phyloP scores from a whole-genome alignment of 2,329 filamentous ascomycete species.

The Scopulariopsis brevicaulis region DNA sequence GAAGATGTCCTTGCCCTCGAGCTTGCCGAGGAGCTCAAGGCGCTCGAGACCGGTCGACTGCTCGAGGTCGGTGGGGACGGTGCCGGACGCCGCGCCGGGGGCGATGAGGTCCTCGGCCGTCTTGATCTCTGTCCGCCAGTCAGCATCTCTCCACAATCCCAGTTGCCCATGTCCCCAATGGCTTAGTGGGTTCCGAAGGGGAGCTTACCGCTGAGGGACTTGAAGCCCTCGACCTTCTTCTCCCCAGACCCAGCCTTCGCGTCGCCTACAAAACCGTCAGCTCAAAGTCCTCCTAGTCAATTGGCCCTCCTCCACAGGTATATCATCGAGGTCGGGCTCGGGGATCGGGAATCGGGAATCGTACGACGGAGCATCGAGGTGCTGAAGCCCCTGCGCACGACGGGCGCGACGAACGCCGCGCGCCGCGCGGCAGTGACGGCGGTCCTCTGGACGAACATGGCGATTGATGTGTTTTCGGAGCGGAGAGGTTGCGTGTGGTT shows the following conservation, averaged over 20 bases:
- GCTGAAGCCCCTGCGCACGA: slow-evolving; percentile 47
- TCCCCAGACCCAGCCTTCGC: slow-evolving; percentile 22
- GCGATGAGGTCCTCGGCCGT: slow-evolving; percentile 70
- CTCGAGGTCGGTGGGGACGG: slow-evolving; percentile 86
- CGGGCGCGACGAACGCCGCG: slow-evolving; percentile 33
- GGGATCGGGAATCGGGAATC: slow-evolving; percentile 10
- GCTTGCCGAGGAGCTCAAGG: slow-evolving; percentile 97
- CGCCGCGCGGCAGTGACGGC: slow-evolving; percentile 44
- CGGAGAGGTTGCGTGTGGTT: slow-evolving; percentile 8
- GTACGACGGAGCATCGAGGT: slow-evolving; percentile 51
- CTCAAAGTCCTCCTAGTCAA: not conserved
- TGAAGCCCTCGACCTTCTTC: slow-evolving; percentile 33
- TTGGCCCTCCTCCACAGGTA: not conserved
- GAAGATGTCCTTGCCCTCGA: slow-evolving; percentile 96
- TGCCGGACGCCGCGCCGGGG: slow-evolving; percentile 71
- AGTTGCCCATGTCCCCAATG: not conserved
- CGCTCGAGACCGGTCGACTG: slow-evolving; percentile 96
- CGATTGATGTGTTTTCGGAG: slow-evolving; percentile 10
- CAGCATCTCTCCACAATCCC: not conserved
- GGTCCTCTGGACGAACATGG: slow-evolving; percentile 55
- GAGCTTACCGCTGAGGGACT: slow-evolving; percentile 33
- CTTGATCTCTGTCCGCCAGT: slow-evolving; percentile 61
- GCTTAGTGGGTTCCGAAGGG: slow-evolving; percentile 12
- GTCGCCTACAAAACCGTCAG: slow-evolving; percentile 13
- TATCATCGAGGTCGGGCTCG: not conserved